Evolutionary conservation across 1,284 basidiomycete species (phyloP).

Genomic region (Austropuccinia psidii): DNA sequence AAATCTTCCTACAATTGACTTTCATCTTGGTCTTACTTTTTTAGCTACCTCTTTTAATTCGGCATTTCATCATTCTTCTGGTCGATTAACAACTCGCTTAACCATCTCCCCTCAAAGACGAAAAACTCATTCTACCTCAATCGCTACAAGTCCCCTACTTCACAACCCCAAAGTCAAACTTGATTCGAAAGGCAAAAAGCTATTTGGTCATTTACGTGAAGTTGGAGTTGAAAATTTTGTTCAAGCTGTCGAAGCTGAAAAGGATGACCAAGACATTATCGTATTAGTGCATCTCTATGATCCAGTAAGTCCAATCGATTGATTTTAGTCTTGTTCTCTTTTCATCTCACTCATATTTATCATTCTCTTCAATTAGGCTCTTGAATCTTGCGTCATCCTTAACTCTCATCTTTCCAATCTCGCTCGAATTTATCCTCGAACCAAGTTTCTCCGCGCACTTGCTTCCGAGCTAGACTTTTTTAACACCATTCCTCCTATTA

Average conservation of each 20-base stretch:
- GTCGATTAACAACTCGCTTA: background rate
- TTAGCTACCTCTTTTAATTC: too few relatives aligned
- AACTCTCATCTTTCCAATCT: constrained; percentile 63
- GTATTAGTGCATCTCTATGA: constrained; percentile 77
- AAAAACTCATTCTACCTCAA: background rate
- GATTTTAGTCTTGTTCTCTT: background rate
- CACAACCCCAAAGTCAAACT: background rate
- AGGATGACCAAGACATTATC: constrained; percentile 57
- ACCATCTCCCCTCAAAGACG: background rate
- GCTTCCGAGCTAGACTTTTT: constrained; percentile 71
- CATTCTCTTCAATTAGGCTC: constrained; percentile 37
- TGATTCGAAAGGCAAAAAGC: constrained; percentile 50
- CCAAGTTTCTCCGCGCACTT: constrained; percentile 68
- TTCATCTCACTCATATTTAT: background rate
- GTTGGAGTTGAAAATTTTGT: constrained; percentile 67
- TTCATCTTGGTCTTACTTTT: background rate
- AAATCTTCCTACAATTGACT: too few relatives aligned
- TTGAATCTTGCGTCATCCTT: constrained; percentile 55
- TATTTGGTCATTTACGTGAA: constrained; percentile 71
- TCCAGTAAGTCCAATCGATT: constrained; percentile 54
- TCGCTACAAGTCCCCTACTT: background rate
- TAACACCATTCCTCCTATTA: constrained; percentile 46
- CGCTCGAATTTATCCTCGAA: constrained; percentile 61
- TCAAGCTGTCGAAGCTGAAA: constrained; percentile 58
- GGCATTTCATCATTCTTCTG: background rate